These are phyloP conservation scores for Lactuca saligna DNA, from an alignment of 129 eudicot species.

Conservation along the genomic window DNA sequence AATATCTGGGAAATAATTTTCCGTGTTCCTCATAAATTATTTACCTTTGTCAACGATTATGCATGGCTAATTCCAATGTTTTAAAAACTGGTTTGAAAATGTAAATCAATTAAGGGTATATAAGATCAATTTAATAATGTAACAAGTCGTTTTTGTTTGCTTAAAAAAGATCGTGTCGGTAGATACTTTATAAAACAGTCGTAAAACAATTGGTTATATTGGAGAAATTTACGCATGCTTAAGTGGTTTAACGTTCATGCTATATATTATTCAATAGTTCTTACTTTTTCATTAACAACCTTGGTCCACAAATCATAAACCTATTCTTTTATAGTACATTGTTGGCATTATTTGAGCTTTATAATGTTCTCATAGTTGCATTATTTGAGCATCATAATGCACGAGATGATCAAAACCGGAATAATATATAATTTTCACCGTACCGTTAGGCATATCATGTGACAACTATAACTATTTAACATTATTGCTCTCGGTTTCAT, in stretches of 20 bases:
- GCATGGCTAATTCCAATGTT: not conserved
- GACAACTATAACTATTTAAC: conserved; percentile 1
- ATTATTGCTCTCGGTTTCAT: not conserved
- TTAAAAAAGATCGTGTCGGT: not conserved
- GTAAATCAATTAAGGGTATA: no score
- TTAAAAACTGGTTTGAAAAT: no score
- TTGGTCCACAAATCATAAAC: not conserved
- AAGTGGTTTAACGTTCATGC: not conserved
- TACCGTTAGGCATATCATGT: not conserved
- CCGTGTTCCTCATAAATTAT: conserved; percentile 2
- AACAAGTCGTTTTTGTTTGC: not conserved
- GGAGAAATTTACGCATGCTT: not conserved
- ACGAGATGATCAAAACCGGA: not conserved
- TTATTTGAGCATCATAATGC: not conserved
- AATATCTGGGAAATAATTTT: conserved; percentile 10
- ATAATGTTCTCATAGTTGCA: not conserved
- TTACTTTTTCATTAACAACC: not conserved
- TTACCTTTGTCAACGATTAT: conserved; percentile 19
- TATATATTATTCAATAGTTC: not conserved
- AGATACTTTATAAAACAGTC: not conserved
- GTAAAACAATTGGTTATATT: not conserved
- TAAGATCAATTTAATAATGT: no score
- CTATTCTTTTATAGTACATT: not conserved
- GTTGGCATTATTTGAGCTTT: conserved; percentile 4
- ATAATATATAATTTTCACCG: not conserved